Base-by-base conservation (phyloP, 345 rosid genomes). In the Ceriops tagal region DNA sequence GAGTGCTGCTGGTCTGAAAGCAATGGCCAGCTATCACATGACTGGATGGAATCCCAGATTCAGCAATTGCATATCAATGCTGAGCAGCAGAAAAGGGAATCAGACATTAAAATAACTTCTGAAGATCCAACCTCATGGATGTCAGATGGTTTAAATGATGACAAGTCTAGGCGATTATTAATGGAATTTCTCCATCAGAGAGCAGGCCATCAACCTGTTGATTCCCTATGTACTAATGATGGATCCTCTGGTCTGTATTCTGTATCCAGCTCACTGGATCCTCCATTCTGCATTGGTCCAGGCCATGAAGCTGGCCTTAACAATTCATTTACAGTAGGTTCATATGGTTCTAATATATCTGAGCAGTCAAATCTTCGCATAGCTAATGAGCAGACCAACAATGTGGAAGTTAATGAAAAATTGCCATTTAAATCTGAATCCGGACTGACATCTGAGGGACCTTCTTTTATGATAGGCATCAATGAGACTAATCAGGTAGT, bases 181-280 rank as follows among this genome's bases (percentile, higher is more conserved):
- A 80, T 87, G 89, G 83, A 85, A 8, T 73, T 87, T 70, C 89
- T 87, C 26, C 85, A 82, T 79, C 84, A 77, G 76, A 81, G 80
- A 67, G 73, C 85, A 31, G 83, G 79, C 8, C 78, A 77, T 60
- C 85, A 79, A 57, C 64, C 78, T 31, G 53, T 70, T 37, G 79
- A 77, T 68, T 71, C 80, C 5, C 55, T 71, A 49, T 83, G 80
- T 69, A 69, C 32, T 55, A 78, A 49, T 34, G 70, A 76, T 62
- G 83, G 74, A 30, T 32, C 59, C n/a, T 73, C 87, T 26, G 82
- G 77, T 22, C 62, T 74, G 60, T 80, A 72, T 66, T 32, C 83
- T 31, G 78, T 73, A 55, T 71, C 87, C 21, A 63, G 61, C 52
- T 71, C 83, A 65, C 62, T 65, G 24, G 84, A 77, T 69, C 83